phyloP scores from a whole-genome alignment of 2,329 filamentous ascomycete genomes.

The Neopestalotiopsis clavispora region DNA sequence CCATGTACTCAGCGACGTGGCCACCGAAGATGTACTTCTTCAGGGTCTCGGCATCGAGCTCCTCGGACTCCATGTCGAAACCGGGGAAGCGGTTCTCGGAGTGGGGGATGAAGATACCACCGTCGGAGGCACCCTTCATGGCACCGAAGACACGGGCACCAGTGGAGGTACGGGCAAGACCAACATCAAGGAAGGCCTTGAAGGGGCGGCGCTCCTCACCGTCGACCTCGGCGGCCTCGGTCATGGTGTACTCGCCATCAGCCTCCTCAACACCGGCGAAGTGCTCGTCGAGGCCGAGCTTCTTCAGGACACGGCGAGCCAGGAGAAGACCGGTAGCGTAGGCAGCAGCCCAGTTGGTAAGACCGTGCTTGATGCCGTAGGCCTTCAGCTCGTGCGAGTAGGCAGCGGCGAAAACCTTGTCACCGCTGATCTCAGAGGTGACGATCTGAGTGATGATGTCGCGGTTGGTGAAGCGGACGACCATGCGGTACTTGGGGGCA shows the following conservation, averaged over 20 bases:
- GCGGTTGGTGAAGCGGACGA: slow-evolving; percentile 99
- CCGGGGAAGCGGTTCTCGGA: slow-evolving; percentile 99
- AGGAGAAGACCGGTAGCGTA: slow-evolving; percentile 97
- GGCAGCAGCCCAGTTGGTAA: slow-evolving; percentile 99
- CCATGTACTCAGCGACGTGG: slow-evolving; percentile 99
- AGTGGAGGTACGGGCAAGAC: slow-evolving; percentile 95
- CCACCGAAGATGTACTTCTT: slow-evolving; percentile 99
- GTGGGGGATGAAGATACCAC: slow-evolving; percentile 96
- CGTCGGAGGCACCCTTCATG: slow-evolving; percentile 99
- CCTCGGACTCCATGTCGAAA: slow-evolving; percentile 96
- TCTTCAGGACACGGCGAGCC: slow-evolving; percentile 94
- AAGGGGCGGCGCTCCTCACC: slow-evolving; percentile 96
- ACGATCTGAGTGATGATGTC: slow-evolving; percentile 99
- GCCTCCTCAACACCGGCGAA: slow-evolving; percentile 97
- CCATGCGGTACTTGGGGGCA: slow-evolving; percentile 99
- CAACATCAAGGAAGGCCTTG: slow-evolving; percentile 99
- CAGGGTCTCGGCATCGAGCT: slow-evolving; percentile 95
- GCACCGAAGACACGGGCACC: slow-evolving; percentile 99
- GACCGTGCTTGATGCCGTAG: slow-evolving; percentile 97
- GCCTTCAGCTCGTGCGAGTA: slow-evolving; percentile 97
- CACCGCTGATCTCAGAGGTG: slow-evolving; percentile 92
- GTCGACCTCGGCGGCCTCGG: slow-evolving; percentile 89
- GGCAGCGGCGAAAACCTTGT: slow-evolving; percentile 93
- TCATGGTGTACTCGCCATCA: slow-evolving; percentile 94
- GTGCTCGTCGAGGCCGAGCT: slow-evolving; percentile 92